Evolutionary conservation across 2,329 filamentous ascomycete species (phyloP), one percentile per base, ranked within the genome.

Genomic region (Talaromyces sp.): DNA sequence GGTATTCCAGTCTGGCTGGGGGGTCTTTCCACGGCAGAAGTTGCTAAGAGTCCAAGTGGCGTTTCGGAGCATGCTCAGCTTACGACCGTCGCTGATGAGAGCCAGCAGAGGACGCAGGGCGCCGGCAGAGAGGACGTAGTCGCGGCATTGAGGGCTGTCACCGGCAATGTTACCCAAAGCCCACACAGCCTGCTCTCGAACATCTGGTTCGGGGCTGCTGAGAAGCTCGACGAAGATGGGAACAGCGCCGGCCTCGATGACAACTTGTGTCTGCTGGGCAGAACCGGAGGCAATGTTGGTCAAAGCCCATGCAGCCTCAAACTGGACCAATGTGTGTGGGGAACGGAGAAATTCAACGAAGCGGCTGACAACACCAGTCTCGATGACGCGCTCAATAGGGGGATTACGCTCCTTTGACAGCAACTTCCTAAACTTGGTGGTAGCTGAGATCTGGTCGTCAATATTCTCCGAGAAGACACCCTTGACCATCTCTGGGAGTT

Each of bases 271-370:
- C 81, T 99, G 95, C 69, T 91, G 89, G 63, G 95, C 95, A 62
- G 93, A 98, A 64, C 95, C 95, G 55, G 93, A 98, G 64, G 95
- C 95, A 78, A 99, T 99, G 83, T 99, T 99, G 82, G 95, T 99
- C 73, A 99, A 82, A 65, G 95, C 95, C 95, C 95, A 99, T 50
- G 95, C 95, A 71, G 95, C 95, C 83, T 99, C 95, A 75, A 99
- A 99, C 79, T 99, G 95, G 60, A 99, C 95, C 55, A 99, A 86
- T 35, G 95, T 98, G 79, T 99, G 95, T 66, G 95, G 95, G 59
- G 95, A 99, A 75, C 91, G 90, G 63, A 99, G 88, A 80, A 99
- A 99, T 78, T 97, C 92, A 78, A 99, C 95, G 73, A 99, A 99
- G 74, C 95, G 90, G 82, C 87, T 89, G 67, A 99, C 95, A 66